These are phyloP conservation scores for Yamadazyma ubonensis DNA, from an alignment of 805 yeast species.

Conservation along the genomic window DNA sequence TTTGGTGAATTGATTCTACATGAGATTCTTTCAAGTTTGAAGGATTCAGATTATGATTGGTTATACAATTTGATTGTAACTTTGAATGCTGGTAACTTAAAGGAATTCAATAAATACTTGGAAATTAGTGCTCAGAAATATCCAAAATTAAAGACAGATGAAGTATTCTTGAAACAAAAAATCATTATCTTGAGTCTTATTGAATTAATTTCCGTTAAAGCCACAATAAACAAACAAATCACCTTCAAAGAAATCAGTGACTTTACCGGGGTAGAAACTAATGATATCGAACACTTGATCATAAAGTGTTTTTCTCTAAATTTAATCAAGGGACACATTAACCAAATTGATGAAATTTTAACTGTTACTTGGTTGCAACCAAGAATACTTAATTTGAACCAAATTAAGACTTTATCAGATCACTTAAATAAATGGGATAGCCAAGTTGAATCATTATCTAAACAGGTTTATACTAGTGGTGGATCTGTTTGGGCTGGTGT, in stretches of 20 bases:
- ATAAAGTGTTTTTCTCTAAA: slow-evolving; percentile 88
- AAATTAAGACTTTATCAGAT: slow-evolving; percentile 71
- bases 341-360: slow-evolving; percentile 77
- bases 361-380: slow-evolving; percentile 96
- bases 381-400: slow-evolving; percentile 79
- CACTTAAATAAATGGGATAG: slow-evolving; percentile 77
- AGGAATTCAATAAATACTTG: slow-evolving; percentile 54
- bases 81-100: slow-evolving; percentile 76
- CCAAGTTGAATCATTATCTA: slow-evolving; percentile 63
- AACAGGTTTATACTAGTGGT: slow-evolving; percentile 36
- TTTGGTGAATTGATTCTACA: slow-evolving; percentile 94
- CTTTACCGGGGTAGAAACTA: slow-evolving; percentile 60
- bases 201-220: slow-evolving; percentile 77
- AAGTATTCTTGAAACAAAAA: slow-evolving; percentile 78
- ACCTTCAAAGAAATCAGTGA: slow-evolving; percentile 70
- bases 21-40: slow-evolving; percentile 63
- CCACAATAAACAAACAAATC: slow-evolving; percentile 71
- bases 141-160: slow-evolving; percentile 57
- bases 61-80: slow-evolving; percentile 65
- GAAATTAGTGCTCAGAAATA: slow-evolving; percentile 36
- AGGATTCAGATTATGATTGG: slow-evolving; percentile 56
- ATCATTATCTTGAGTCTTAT: slow-evolving; percentile 89
- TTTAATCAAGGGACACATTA: slow-evolving; percentile 83
- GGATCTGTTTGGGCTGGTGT: slow-evolving; percentile 44
- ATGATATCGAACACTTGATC: slow-evolving; percentile 85